Conservation (phyloP, 208 protist genomes). For the Phytomonas francai region DNA sequence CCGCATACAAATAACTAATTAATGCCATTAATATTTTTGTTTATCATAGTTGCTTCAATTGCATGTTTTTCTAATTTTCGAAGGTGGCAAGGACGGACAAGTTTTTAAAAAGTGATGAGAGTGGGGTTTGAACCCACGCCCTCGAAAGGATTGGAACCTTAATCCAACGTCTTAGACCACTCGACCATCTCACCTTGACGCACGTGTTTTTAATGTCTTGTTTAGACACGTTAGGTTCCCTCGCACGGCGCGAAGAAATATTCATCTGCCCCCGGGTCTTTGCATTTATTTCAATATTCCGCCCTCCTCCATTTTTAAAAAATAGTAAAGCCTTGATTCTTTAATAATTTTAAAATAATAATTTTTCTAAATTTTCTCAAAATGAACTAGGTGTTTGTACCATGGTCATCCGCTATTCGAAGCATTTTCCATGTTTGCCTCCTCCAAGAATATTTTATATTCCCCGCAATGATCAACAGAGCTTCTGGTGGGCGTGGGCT, state of each 20-base stretch:
- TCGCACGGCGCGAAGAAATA: too few relatives aligned
- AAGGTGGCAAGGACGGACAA: too few relatives aligned
- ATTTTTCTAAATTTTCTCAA: slow-evolving; percentile 4
- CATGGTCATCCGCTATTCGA: not conserved
- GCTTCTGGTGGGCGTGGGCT: not conserved
- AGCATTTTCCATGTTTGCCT: not conserved
- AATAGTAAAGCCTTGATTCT: too few relatives aligned
- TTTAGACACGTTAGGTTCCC: not conserved
- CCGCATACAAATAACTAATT: too few relatives aligned
- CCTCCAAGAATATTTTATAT: slow-evolving; percentile 1
- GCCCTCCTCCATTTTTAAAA: too few relatives aligned
- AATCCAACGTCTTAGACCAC: too few relatives aligned
- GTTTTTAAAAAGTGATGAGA: slow-evolving; percentile 43
- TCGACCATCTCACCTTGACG: slow-evolving; percentile 32
- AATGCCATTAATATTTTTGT: too few relatives aligned
- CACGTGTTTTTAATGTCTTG: not conserved
- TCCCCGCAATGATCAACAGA: not conserved
- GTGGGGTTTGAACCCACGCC: slow-evolving; percentile 47
- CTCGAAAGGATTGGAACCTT: slow-evolving; percentile 51
- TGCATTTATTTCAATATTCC: too few relatives aligned
- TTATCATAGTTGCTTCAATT: too few relatives aligned
- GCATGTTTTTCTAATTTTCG: not conserved
- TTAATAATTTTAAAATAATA: slow-evolving; percentile 1
- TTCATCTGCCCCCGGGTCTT: too few relatives aligned
- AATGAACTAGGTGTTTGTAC: not conserved